Conservation (phyloP, 176 grass and related monocot species). For the Oryza coarctata region DNA sequence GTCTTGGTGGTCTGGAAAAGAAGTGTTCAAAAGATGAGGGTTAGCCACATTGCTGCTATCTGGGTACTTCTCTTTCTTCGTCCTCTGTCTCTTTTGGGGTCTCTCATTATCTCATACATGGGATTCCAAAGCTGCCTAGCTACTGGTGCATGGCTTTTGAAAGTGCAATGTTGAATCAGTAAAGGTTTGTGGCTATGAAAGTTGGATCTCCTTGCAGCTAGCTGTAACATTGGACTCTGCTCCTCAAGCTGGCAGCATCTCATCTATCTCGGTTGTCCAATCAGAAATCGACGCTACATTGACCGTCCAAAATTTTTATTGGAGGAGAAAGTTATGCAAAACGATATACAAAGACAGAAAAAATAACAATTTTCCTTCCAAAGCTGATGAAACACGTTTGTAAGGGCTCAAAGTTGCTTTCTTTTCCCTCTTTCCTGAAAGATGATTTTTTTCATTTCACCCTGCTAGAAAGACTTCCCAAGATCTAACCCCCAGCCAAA, state of each 20-base stretch:
- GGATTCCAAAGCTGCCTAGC: constrained; percentile 51
- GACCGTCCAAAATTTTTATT: neutral
- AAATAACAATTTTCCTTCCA: neutral
- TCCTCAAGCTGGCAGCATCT: neutral
- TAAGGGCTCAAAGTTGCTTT: constrained; percentile 28
- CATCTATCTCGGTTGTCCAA: neutral
- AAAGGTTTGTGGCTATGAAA: constrained; percentile 42
- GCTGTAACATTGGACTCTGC: constrained; percentile 5
- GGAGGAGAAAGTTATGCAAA: neutral
- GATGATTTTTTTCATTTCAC: constrained; percentile 24
- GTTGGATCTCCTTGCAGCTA: constrained; percentile 22
- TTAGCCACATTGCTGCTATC: neutral
- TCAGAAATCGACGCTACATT: neutral
- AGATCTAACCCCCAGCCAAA: constrained; percentile 37
- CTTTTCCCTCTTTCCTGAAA: constrained; percentile 21
- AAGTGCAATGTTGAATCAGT: constrained; percentile 38
- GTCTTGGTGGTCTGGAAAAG: neutral
- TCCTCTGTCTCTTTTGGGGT: neutral
- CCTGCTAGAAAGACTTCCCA: constrained; percentile 40
- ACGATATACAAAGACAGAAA: neutral
- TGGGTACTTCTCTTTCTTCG: neutral
- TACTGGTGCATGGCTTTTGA: constrained; percentile 20
- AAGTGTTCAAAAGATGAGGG: neutral
- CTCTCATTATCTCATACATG: constrained; percentile 15
- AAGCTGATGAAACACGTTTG: constrained; percentile 7